phyloP scores from a whole-genome alignment of 176 grass and related monocot genomes.

The Panicum miliaceum region DNA sequence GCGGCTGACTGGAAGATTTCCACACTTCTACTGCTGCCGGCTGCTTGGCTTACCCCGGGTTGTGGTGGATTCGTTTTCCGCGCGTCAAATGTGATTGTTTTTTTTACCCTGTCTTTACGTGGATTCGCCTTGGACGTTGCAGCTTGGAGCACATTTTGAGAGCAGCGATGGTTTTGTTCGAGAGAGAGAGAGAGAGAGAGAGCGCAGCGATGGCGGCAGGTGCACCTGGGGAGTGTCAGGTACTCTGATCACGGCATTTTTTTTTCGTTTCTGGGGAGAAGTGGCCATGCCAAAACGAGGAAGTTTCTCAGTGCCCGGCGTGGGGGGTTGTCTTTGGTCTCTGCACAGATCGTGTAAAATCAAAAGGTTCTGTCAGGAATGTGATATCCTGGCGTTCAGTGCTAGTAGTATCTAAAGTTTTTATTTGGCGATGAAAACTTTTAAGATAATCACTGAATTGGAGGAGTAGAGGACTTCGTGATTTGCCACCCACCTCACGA shows the following conservation, averaged over 20 bases:
- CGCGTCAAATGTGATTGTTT: not conserved
- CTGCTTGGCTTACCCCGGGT: not conserved
- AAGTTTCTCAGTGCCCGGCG: not conserved
- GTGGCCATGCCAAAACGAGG: slow-evolving; percentile 15
- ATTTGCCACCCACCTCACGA: not conserved
- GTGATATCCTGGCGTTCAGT: not conserved
- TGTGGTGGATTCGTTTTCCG: not conserved
- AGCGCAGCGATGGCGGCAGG: not conserved
- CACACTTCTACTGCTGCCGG: not conserved
- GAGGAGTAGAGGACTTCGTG: not conserved
- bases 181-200: too few relatives aligned
- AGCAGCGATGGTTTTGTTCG: not conserved
- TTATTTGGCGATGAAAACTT: not conserved
- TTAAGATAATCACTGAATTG: not conserved
- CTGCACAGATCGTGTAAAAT: not conserved
- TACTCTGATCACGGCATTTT: not conserved
- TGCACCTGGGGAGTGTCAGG: not conserved
- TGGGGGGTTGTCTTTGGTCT: not conserved
- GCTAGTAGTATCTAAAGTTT: not conserved
- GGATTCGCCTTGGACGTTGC: slow-evolving; percentile 4
- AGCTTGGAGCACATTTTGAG: not conserved
- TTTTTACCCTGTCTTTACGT: too few relatives aligned
- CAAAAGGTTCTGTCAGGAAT: not conserved
- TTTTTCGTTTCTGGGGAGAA: not conserved
- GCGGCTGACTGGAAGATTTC: slow-evolving; percentile 13